These are phyloP conservation scores for Angophora floribunda DNA, from an alignment of 345 rosid genomes.

Conservation along the genomic window DNA sequence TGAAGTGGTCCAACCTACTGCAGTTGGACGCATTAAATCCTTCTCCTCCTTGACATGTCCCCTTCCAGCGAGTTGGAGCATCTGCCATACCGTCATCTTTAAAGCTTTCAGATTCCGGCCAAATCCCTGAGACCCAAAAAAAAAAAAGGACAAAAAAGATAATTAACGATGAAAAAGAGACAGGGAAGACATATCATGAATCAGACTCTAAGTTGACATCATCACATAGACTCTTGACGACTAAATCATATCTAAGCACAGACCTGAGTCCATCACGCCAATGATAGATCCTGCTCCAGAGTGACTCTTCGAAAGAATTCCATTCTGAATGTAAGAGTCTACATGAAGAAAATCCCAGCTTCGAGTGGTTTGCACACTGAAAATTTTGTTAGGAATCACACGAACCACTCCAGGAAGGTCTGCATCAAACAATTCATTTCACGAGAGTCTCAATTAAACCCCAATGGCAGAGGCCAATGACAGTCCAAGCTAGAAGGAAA, in stretches of 20 bases:
- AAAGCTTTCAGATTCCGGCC: conserved; percentile 61
- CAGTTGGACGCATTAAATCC: conserved; percentile 27
- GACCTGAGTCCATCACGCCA: conserved; percentile 51
- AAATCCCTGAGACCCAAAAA: conserved; percentile 28
- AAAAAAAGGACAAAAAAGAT: neutral
- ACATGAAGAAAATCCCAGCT: conserved; percentile 56
- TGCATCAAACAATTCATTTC: conserved; percentile 1
- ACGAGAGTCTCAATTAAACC: neutral
- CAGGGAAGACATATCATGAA: neutral
- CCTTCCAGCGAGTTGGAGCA: conserved; percentile 46
- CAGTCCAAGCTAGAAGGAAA: neutral
- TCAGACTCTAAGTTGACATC: neutral
- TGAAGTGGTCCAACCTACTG: conserved; percentile 14
- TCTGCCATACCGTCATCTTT: conserved; percentile 30
- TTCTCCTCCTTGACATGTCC: conserved; percentile 47
- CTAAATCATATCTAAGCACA: neutral
- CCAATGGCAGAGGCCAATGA: neutral
- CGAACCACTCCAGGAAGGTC: conserved; percentile 33
- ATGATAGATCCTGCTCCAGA: conserved; percentile 38
- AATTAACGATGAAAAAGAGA: neutral
- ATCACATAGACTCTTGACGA: neutral
- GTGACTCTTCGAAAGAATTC: conserved; percentile 27
- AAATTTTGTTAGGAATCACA: conserved; percentile 27
- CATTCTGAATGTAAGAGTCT: conserved; percentile 8
- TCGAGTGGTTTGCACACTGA: conserved; percentile 35